phyloP scores from a whole-genome alignment of 768 basidiomycete species.

The Termitomyces sp. region DNA sequence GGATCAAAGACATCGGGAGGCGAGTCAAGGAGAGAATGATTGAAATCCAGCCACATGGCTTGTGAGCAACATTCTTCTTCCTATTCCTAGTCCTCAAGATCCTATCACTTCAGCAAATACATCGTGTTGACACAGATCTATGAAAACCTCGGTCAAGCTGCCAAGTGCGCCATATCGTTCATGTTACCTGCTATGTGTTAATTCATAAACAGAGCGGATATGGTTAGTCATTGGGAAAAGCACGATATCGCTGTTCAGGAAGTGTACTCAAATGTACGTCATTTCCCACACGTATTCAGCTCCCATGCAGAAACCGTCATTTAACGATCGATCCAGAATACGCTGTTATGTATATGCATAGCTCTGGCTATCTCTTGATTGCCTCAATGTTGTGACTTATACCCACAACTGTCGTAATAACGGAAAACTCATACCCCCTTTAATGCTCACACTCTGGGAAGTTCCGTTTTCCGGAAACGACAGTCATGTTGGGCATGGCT shows the following conservation, averaged over 20 bases:
- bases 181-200: slow-evolving; percentile 3
- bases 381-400: slow-evolving; percentile 10
- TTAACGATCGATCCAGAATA: slow-evolving; percentile 47
- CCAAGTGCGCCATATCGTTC: slow-evolving; percentile 49
- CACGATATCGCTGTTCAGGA: slow-evolving; percentile 74
- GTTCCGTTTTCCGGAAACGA: slow-evolving; percentile 9
- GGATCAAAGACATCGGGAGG: slow-evolving; percentile 83
- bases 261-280: slow-evolving; percentile 70
- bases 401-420: slow-evolving; percentile 16
- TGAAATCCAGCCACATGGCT: slow-evolving; percentile 75
- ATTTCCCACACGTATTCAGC: slow-evolving; percentile 2
- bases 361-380: slow-evolving; percentile 40
- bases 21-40: slow-evolving; percentile 84
- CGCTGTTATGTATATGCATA: slow-evolving; percentile 46
- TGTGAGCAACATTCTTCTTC: slow-evolving; percentile 43
- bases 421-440: slow-evolving; percentile 18
- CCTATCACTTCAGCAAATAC: slow-evolving; percentile 58
- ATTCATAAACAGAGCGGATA: slow-evolving; percentile 53
- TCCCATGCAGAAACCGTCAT: slow-evolving; percentile 6
- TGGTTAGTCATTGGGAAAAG: slow-evolving; percentile 88
- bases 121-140: slow-evolving; percentile 81
- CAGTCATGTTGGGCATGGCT: not conserved
- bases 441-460: slow-evolving; percentile 15
- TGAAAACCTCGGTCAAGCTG: slow-evolving; percentile 82
- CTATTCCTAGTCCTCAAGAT: slow-evolving; percentile 7